These are phyloP conservation scores for Isabelozyma pseudorhagii DNA, from an alignment of 805 yeast genomes.

Conservation along the genomic window DNA sequence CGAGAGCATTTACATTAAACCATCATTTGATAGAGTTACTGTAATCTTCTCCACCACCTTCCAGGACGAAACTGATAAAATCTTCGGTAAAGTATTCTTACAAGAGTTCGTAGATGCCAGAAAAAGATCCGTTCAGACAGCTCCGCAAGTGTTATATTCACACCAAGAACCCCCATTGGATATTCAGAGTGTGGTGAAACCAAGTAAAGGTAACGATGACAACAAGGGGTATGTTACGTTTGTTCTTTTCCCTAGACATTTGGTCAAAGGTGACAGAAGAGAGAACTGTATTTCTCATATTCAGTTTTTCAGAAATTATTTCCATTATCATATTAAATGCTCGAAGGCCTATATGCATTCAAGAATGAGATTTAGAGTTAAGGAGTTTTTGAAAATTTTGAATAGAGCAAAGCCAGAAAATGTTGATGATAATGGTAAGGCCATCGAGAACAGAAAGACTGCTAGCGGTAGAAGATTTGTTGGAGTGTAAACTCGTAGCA, in stretches of 20 bases:
- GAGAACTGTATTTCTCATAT: constrained; percentile 90
- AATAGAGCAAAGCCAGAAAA: constrained; percentile 96
- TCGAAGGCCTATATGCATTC: constrained; percentile 98
- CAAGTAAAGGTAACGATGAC: constrained; percentile 31
- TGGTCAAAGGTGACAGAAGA: constrained; percentile 57
- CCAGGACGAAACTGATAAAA: constrained; percentile 94
- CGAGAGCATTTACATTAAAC: constrained; percentile 86
- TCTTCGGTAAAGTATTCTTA: constrained; percentile 82
- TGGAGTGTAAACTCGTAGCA: background rate
- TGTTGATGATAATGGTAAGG: constrained; percentile 61
- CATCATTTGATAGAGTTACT: constrained; percentile 94
- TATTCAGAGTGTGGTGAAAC: constrained; percentile 31
- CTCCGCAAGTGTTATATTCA: constrained; percentile 94
- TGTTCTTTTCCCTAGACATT: constrained; percentile 81
- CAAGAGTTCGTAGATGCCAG: constrained; percentile 97
- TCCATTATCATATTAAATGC: constrained; percentile 98
- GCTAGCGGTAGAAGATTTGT: constrained; percentile 72
- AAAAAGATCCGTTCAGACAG: constrained; percentile 91
- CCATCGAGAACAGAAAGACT: constrained; percentile 54
- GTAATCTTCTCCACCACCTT: constrained; percentile 92
- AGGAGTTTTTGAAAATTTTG: constrained; percentile 89
- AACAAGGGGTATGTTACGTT: constrained; percentile 57
- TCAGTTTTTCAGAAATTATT: constrained; percentile 89
- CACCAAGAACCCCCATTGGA: constrained; percentile 93
- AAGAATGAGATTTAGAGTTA: constrained; percentile 95